Evolutionary conservation across 2,329 filamentous ascomycete genomes (phyloP).

Genomic region (Botrytis cinerea): DNA sequence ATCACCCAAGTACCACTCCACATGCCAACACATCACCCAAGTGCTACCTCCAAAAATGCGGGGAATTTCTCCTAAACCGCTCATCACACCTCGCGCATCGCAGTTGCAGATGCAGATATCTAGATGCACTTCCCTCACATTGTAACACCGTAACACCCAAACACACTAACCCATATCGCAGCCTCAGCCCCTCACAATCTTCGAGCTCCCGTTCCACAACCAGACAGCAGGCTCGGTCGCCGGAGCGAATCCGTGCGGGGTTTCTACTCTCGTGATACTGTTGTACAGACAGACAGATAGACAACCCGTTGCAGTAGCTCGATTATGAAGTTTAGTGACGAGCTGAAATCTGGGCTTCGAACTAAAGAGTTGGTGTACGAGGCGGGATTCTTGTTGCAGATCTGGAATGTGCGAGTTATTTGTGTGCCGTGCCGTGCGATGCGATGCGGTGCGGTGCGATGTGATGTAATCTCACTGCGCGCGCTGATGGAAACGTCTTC

Average conservation of each 20-base stretch:
- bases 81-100: neutral
- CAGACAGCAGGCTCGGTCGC: neutral
- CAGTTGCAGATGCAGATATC: neutral
- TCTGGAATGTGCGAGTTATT: neutral
- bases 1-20: neutral
- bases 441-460: neutral
- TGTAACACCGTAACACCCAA: neutral
- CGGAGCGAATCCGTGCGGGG: neutral
- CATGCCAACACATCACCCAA: neutral
- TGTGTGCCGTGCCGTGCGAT: neutral
- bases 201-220: neutral
- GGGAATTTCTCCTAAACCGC: neutral
- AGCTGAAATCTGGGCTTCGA: neutral
- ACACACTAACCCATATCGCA: neutral
- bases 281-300: no score
- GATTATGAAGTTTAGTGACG: neutral
- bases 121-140: neutral
- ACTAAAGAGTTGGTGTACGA: neutral
- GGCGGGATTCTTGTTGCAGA: neutral
- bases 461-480: neutral
- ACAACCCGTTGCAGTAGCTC: neutral
- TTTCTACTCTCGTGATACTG: neutral
- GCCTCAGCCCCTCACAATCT: accelerated
- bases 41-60: neutral
- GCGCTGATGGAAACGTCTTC: neutral